phyloP scores from a whole-genome alignment of 495 filamentous ascomycete genomes.

The Aspergillus nidulans region DNA sequence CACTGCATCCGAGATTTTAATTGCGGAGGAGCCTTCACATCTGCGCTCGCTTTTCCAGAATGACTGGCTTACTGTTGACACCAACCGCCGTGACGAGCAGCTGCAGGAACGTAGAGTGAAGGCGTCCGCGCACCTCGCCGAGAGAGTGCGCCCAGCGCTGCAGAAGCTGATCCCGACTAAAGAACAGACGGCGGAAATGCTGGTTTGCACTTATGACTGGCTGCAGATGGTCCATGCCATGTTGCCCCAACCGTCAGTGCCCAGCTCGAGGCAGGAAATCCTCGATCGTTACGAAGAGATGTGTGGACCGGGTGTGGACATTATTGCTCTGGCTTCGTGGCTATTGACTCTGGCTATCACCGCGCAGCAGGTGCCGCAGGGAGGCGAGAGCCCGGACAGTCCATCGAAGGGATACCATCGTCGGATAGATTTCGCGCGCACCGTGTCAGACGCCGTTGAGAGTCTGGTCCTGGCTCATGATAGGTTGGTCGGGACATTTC shows the following conservation, averaged over 20 bases:
- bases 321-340: constrained; percentile 22
- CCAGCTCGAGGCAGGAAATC: constrained; percentile 15
- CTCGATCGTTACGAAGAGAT: constrained; percentile 20
- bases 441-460: constrained; percentile 21
- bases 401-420: background rate
- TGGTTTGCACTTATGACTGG: constrained; percentile 19
- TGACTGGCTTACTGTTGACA: constrained; percentile 23
- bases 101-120: constrained; percentile 6
- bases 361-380: constrained; percentile 19
- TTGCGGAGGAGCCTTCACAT: constrained; percentile 20
- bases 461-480: constrained; percentile 20
- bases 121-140: constrained; percentile 8
- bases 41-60: constrained; percentile 29
- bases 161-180: constrained; percentile 22
- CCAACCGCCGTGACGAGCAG: background rate
- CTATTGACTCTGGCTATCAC: constrained; percentile 22
- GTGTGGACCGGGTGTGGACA: constrained; percentile 17
- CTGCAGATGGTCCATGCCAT: constrained; percentile 16
- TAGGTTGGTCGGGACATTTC: constrained; percentile 15
- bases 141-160: constrained; percentile 12
- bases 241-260: constrained; percentile 16
- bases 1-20: constrained; percentile 15
- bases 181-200: constrained; percentile 14
- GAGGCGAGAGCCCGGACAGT: background rate
- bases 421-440: constrained; percentile 10